A percentile compares a stretch with the other conserved stretches of the same genome.
Conservation (phyloP, 2,329 filamentous ascomycete species). For the Coniella vitis region DNA sequence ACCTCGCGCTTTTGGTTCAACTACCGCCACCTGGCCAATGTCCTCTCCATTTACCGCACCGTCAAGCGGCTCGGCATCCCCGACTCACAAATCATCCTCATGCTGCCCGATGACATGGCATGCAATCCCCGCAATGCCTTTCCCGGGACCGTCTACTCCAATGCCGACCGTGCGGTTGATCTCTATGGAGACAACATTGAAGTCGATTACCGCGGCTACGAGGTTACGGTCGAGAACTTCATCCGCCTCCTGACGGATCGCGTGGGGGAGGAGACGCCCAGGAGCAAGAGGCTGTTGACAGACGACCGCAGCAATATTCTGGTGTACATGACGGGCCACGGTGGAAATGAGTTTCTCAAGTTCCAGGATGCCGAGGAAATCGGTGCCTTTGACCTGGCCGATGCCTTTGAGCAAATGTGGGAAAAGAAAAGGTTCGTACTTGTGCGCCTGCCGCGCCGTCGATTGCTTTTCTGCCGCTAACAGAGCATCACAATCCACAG, state of each 20-base stretch:
- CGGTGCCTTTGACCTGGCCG: slow-evolving; percentile 87
- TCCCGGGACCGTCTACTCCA: slow-evolving; percentile 96
- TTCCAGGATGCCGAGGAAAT: slow-evolving; percentile 99
- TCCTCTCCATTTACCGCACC: slow-evolving; percentile 92
- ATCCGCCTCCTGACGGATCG: slow-evolving; percentile 92
- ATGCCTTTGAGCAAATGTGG: slow-evolving; percentile 99
- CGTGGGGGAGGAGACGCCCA: slow-evolving; percentile 87
- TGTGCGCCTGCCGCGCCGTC: not conserved
- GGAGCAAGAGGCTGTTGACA: slow-evolving; percentile 87
- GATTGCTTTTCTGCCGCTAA: not conserved
- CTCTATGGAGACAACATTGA: slow-evolving; percentile 98
- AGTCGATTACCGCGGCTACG: slow-evolving; percentile 95
- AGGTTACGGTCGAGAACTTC: slow-evolving; percentile 98
- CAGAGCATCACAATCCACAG: slow-evolving; percentile 29
- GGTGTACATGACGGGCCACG: slow-evolving; percentile 98
- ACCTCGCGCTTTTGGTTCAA: slow-evolving; percentile 99
- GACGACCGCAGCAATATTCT: slow-evolving; percentile 95
- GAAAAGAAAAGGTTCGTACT: slow-evolving; percentile 81
- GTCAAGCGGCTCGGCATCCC: slow-evolving; percentile 97
- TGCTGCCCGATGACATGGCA: slow-evolving; percentile 99
- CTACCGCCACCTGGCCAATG: slow-evolving; percentile 96
- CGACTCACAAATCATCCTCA: slow-evolving; percentile 97
- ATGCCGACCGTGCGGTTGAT: slow-evolving; percentile 90
- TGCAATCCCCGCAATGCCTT: slow-evolving; percentile 99
- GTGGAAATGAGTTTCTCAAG: slow-evolving; percentile 95